A percentile compares a stretch with the other conserved stretches of the same genome.
Evolutionary conservation across 2,329 filamentous ascomycete species (phyloP).

Genomic region (Lachnellula arida): DNA sequence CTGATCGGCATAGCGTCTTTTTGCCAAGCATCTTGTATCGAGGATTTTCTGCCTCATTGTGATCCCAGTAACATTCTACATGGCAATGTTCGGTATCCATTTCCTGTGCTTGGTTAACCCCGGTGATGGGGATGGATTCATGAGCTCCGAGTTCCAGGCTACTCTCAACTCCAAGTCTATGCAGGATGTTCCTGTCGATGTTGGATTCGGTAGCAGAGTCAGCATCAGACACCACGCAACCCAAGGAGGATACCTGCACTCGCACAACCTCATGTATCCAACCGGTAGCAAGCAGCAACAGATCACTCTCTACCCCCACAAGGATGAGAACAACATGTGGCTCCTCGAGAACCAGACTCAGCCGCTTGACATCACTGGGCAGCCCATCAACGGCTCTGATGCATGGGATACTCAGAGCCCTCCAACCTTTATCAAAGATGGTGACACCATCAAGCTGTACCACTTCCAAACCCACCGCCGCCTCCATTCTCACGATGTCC

Average conservation of each 20-base stretch:
- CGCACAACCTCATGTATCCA: constrained; percentile 95
- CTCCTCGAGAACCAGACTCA: constrained; percentile 94
- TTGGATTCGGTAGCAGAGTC: constrained; percentile 82
- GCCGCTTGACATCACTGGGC: constrained; percentile 70
- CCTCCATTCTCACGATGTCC: constrained; percentile 93
- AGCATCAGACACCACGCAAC: constrained; percentile 92
- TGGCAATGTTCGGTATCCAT: constrained; percentile 96
- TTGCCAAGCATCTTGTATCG: constrained; percentile 91
- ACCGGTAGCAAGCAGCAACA: constrained; percentile 98
- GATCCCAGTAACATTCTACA: constrained; percentile 85
- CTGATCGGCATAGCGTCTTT: constrained; percentile 55
- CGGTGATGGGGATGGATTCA: constrained; percentile 96
- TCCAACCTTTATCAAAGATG: constrained; percentile 67
- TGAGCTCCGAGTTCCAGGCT: constrained; percentile 98
- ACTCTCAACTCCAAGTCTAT: constrained; percentile 95
- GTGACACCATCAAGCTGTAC: constrained; percentile 76
- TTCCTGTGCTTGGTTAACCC: constrained; percentile 91
- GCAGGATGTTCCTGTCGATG: constrained; percentile 90
- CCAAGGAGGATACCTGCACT: constrained; percentile 95
- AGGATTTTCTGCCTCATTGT: constrained; percentile 87
- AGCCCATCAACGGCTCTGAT: constrained; percentile 70
- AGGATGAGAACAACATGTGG: constrained; percentile 97
- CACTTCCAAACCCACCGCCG: constrained; percentile 80
- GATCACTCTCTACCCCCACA: constrained; percentile 96
- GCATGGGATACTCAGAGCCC: constrained; percentile 78